These are phyloP conservation scores for Amyloporia xantha DNA, from an alignment of 768 basidiomycete species.

Conservation along the genomic window DNA sequence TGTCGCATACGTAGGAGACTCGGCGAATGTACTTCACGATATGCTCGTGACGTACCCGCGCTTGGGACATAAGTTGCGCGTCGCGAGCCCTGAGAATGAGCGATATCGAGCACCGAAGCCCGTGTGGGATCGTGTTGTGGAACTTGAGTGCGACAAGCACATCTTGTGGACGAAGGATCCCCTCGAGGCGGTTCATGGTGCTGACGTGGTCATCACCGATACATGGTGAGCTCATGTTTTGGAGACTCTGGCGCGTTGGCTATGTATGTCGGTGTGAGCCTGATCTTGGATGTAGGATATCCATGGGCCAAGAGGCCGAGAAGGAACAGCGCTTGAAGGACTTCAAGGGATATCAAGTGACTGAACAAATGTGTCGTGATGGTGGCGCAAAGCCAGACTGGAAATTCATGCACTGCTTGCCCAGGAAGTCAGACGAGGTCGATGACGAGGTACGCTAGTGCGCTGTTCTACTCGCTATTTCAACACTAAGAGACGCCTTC, in stretches of 20 bases:
- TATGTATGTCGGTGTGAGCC: no score
- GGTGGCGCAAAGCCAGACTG: constrained; percentile 82
- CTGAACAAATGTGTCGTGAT: constrained; percentile 73
- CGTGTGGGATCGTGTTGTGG: constrained; percentile 79
- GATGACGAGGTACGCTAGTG: constrained; percentile 70
- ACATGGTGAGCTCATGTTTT: constrained; percentile 87
- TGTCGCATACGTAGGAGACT: constrained; percentile 90
- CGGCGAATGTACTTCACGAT: constrained; percentile 92
- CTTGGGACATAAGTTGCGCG: constrained; percentile 77
- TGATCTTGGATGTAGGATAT: constrained; percentile 59
- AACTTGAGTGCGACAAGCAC: constrained; percentile 62
- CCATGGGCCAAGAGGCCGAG: constrained; percentile 98
- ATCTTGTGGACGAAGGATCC: constrained; percentile 78
- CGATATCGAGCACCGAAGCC: constrained; percentile 59
- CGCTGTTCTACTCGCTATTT: neutral
- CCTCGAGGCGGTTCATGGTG: constrained; percentile 78
- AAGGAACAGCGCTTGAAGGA: constrained; percentile 79
- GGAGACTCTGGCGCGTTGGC: no score
- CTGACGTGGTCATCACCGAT: constrained; percentile 95
- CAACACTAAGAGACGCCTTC: neutral
- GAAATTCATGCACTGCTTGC: constrained; percentile 96
- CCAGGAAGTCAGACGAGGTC: constrained; percentile 88
- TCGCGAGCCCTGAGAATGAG: constrained; percentile 67
- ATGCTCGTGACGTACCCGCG: constrained; percentile 95
- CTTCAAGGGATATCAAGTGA: constrained; percentile 92